Evolutionary conservation across 140 eudicot species (phyloP).

Genomic region (Senecio squalidus): DNA sequence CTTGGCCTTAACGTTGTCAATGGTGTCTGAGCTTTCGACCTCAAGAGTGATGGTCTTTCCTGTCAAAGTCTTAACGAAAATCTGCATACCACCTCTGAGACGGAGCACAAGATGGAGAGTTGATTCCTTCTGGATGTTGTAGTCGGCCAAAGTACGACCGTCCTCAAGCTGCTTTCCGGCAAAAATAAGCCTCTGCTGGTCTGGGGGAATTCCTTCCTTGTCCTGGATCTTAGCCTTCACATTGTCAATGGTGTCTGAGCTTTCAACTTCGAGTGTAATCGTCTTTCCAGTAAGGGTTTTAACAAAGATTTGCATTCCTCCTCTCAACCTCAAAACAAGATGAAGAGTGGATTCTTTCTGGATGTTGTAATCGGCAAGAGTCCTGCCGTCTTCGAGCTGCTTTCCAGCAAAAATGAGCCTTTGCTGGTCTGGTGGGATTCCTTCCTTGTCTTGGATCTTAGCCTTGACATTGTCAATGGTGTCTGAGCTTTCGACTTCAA

Average conservation of each 20-base stretch:
- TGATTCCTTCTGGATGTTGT: slow-evolving; percentile 17
- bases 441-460: slow-evolving; percentile 68
- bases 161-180: slow-evolving; percentile 17
- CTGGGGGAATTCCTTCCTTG: slow-evolving; percentile 17
- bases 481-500: slow-evolving; percentile 63
- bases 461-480: slow-evolving; percentile 69
- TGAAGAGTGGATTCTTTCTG: slow-evolving; percentile 27
- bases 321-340: neutral
- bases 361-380: slow-evolving; percentile 20
- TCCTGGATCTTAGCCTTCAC: slow-evolving; percentile 19
- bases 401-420: slow-evolving; percentile 20
- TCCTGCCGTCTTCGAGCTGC: slow-evolving; percentile 24
- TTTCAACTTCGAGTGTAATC: slow-evolving; percentile 12
- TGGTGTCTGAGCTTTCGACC: slow-evolving; percentile 12
- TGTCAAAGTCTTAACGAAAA: slow-evolving; percentile 9
- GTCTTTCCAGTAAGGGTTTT: slow-evolving; percentile 10
- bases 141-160: slow-evolving; percentile 13
- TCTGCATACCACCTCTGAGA: slow-evolving; percentile 15
- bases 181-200: slow-evolving; percentile 17
- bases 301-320: slow-evolving; percentile 16
- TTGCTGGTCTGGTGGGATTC: slow-evolving; percentile 29
- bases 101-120: slow-evolving; percentile 14
- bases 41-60: slow-evolving; percentile 17
- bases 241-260: slow-evolving; percentile 17
- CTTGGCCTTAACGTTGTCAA: slow-evolving; percentile 18